A percentile compares a stretch with the other conserved stretches of the same genome.
Conservation (phyloP, 2,329 filamentous ascomycete genomes). For the Penicillium verrucosum region DNA sequence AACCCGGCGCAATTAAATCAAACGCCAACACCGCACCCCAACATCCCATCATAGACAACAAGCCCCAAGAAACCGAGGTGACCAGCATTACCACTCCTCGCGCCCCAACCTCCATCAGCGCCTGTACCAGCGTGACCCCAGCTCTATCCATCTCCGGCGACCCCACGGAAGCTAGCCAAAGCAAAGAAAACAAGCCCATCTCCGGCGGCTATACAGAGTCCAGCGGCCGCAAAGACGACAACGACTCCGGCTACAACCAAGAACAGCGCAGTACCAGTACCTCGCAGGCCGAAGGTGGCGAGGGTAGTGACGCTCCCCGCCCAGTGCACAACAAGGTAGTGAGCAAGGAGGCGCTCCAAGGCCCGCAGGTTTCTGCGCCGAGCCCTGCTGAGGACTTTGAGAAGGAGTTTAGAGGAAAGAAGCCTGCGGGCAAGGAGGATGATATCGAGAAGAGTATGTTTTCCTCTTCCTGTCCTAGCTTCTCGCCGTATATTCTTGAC, state of each 20-base stretch:
- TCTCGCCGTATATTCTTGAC: not conserved
- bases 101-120: not conserved
- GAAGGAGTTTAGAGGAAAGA: slow-evolving; percentile 25
- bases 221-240: not conserved
- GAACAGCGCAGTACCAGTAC: slow-evolving; percentile 18
- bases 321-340: slow-evolving; percentile 2
- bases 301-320: not conserved
- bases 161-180: not conserved
- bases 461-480: too few relatives aligned
- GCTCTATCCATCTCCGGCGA: not conserved
- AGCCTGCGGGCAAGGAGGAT: slow-evolving; percentile 2
- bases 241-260: not conserved
- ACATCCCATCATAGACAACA: slow-evolving; percentile 11
- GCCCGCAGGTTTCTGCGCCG: slow-evolving; percentile 26
- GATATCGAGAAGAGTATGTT: not conserved
- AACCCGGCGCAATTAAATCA: slow-evolving; percentile 24
- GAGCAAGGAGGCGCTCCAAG: slow-evolving; percentile 32
- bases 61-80: not conserved
- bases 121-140: not conserved
- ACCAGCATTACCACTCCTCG: not conserved
- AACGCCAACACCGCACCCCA: slow-evolving; percentile 23
- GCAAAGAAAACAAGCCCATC: not conserved
- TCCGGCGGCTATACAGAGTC: not conserved
- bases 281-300: slow-evolving; percentile 1
- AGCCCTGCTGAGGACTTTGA: slow-evolving; percentile 29